phyloP scores from a whole-genome alignment of 2,329 filamentous ascomycete genomes.

The Macrophomina phaseolina region DNA sequence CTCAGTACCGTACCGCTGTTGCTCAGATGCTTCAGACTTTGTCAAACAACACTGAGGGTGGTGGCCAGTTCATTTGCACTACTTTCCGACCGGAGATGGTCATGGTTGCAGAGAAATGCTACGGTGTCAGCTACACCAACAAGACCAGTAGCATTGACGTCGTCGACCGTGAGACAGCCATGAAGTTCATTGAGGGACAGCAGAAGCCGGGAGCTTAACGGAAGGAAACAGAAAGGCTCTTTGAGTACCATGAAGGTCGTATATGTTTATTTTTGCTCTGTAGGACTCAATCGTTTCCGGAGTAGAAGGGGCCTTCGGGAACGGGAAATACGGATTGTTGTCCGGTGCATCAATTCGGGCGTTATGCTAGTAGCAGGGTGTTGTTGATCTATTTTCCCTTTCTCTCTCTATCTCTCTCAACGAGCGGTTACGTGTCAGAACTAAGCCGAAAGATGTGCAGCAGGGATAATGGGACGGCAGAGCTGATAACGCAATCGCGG shows the following conservation, averaged over 20 bases:
- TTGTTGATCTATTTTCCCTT: background rate
- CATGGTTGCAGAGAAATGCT: conserved; percentile 94
- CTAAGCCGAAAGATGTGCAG: background rate
- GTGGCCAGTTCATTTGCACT: conserved; percentile 93
- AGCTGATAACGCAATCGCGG: conserved; percentile 18
- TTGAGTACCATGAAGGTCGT: background rate
- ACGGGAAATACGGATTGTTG: background rate
- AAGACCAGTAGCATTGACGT: conserved; percentile 96
- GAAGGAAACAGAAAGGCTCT: background rate
- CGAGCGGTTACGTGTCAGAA: background rate
- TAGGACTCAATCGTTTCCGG: background rate
- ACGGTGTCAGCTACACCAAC: conserved; percentile 88
- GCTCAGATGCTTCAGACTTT: conserved; percentile 78
- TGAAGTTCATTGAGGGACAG: conserved; percentile 94
- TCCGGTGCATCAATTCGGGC: conserved; percentile 18
- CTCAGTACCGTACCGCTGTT: conserved; percentile 95
- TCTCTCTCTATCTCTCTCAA: background rate
- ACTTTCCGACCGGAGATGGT: conserved; percentile 98
- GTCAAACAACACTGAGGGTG: conserved; percentile 44
- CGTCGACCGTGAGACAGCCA: conserved; percentile 82
- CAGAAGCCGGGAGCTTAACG: conserved; percentile 42
- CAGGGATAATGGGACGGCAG: background rate
- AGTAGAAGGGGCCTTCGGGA: background rate
- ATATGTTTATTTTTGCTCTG: background rate
- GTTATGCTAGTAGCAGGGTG: background rate